phyloP scores from a whole-genome alignment of 495 filamentous ascomycete genomes.

The Hyphodiscus hymeniophilus region DNA sequence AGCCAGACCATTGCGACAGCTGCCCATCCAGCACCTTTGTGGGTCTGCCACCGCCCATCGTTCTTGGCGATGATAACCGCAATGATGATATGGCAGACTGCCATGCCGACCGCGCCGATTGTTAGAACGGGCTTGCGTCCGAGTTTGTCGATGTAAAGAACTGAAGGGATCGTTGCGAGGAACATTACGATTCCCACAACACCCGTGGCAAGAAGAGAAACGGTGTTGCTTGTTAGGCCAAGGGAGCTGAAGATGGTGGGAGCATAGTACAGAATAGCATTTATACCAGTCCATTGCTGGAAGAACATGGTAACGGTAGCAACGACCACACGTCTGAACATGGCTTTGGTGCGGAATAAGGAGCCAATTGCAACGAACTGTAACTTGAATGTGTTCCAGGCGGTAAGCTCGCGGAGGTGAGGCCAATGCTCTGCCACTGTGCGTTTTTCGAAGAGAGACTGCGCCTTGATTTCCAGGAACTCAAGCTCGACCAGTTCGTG shows the following conservation, averaged over 20 bases:
- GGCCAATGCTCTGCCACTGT: conserved; percentile 66
- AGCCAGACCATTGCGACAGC: conserved; percentile 77
- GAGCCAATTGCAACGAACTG: conserved; percentile 66
- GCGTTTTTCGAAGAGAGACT: conserved; percentile 71
- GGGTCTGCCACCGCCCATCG: conserved; percentile 45
- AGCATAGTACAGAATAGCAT: conserved; percentile 62
- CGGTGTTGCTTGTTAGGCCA: conserved; percentile 53
- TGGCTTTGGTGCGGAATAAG: conserved; percentile 62
- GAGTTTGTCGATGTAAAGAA: conserved; percentile 56
- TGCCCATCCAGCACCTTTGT: conserved; percentile 65
- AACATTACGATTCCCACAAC: conserved; percentile 75
- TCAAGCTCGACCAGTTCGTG: conserved; percentile 65
- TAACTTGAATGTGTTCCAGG: conserved; percentile 55
- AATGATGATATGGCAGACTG: conserved; percentile 60
- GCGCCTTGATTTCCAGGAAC: conserved; percentile 75
- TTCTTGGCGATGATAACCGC: conserved; percentile 63
- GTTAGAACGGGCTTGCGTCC: conserved; percentile 51
- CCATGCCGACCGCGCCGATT: conserved; percentile 51
- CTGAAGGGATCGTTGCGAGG: conserved; percentile 57
- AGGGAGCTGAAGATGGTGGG: conserved; percentile 66
- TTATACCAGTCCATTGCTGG: conserved; percentile 67
- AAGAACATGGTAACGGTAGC: conserved; percentile 64
- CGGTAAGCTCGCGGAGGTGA: conserved; percentile 47
- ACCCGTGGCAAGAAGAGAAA: conserved; percentile 66
- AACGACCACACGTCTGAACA: conserved; percentile 67